phyloP scores from a whole-genome alignment of 345 rosid genomes.

The Populus deltoides region DNA sequence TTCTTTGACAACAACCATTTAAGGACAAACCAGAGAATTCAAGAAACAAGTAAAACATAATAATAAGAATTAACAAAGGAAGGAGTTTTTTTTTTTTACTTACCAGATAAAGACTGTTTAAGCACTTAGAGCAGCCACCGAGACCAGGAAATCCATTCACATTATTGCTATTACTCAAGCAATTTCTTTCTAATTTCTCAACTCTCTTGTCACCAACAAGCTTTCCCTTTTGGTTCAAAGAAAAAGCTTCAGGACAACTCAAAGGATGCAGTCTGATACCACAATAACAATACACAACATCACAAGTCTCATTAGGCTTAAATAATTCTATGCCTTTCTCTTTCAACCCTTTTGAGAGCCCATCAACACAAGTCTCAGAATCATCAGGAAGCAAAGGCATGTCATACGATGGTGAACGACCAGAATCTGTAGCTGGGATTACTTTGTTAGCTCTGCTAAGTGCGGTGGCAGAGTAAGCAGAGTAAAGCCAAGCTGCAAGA shows the following conservation, averaged over 20 bases:
- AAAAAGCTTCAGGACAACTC: constrained; percentile 70
- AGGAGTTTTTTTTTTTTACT: not conserved
- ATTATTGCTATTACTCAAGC: constrained; percentile 51
- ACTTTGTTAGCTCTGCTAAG: constrained; percentile 31
- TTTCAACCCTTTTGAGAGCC: constrained; percentile 52
- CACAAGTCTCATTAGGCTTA: constrained; percentile 78
- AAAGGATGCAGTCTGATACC: constrained; percentile 78
- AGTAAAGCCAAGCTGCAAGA: constrained; percentile 81
- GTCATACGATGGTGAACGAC: constrained; percentile 42
- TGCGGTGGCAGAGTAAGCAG: constrained; percentile 79
- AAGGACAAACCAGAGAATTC: not conserved
- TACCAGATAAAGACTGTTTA: constrained; percentile 61
- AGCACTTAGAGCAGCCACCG: constrained; percentile 76
- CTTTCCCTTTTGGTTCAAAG: constrained; percentile 44
- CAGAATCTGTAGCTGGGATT: constrained; percentile 11
- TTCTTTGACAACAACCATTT: not conserved
- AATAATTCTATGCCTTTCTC: constrained; percentile 60
- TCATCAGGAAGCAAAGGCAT: constrained; percentile 89
- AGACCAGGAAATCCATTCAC: constrained; percentile 58
- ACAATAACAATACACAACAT: constrained; percentile 78
- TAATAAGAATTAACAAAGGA: not conserved
- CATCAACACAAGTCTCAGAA: constrained; percentile 88
- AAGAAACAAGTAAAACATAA: not conserved
- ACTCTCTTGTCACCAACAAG: constrained; percentile 65
- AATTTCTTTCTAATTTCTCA: constrained; percentile 61